A percentile compares a stretch with the other conserved stretches of the same genome.
These are phyloP conservation scores for Meyerozyma guilliermondii DNA, from an alignment of 1,139 yeast genomes.

Conservation along the genomic window DNA sequence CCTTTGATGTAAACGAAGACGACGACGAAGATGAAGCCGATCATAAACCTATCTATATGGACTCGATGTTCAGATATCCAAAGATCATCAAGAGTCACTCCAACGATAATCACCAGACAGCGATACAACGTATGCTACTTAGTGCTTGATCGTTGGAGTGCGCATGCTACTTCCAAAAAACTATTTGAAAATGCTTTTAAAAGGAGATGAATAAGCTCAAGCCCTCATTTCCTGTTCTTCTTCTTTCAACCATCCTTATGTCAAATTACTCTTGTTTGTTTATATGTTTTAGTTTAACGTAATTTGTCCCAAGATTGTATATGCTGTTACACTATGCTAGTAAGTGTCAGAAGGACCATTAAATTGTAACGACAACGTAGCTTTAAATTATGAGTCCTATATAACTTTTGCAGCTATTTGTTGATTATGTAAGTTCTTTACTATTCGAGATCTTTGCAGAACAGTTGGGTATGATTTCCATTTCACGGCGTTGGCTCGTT, in stretches of 20 bases:
- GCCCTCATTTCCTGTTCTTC: neutral
- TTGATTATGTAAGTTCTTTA: too few relatives aligned
- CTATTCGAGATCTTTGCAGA: neutral
- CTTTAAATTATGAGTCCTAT: too few relatives aligned
- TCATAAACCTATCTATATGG: slow-evolving; percentile 1
- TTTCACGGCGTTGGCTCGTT: neutral
- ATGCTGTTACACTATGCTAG: too few relatives aligned
- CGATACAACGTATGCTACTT: neutral
- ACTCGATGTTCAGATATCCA: slow-evolving; percentile 2
- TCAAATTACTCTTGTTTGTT: neutral
- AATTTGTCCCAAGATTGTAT: neutral
- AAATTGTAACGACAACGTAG: too few relatives aligned
- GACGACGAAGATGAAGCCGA: slow-evolving; percentile 1
- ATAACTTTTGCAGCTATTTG: too few relatives aligned
- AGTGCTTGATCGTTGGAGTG: slow-evolving; percentile 1
- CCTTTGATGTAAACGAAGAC: slow-evolving; percentile 36
- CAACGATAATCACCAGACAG: neutral
- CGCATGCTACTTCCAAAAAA: slow-evolving; percentile 1
- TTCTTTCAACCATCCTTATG: neutral
- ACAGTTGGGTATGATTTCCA: neutral
- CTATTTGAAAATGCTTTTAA: neutral
- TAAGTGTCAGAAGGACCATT: too few relatives aligned
- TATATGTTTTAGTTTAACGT: neutral
- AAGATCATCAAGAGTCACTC: slow-evolving; percentile 2
- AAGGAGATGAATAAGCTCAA: neutral